Evolutionary conservation across 768 basidiomycete species (phyloP), one percentile per base, ranked within the genome.

Genomic region (Terana coerulea): DNA sequence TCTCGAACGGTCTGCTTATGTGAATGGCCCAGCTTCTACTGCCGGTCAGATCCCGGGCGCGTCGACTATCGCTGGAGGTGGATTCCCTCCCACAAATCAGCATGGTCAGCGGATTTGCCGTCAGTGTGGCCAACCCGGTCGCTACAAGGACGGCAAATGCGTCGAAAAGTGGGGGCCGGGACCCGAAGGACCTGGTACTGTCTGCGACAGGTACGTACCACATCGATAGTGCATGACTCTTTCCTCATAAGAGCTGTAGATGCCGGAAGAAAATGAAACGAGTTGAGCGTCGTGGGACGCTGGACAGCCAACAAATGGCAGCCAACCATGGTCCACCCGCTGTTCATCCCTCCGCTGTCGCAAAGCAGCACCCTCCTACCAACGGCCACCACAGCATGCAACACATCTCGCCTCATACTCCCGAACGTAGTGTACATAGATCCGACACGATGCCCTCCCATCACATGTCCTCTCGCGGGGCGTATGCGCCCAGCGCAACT

Each of bases 91-190:
- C 9, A 63, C 61, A 12, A 69, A 70, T 44, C 55, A 75, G 1
- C 72, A 76, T 45, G 88, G 88, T 0, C 88, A 89, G 61, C 72
- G 88, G 21, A 88, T 86, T 42, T 90, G 88, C 63, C 72, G 87
- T 5, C 85, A 87, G 60, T 91, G 88, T 59, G 86, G 86, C 0
- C 68, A 83, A 36, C 72, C 80, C 0, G 88, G 88, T 0, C 72
- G 88, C 1, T 91, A 90, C 69, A 89, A 89, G 69, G 88, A 91
- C 19, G 86, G 84, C 8, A 88, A 88, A 58, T 91, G 88, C 63
- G 88, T 91, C 46, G 88, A 91, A 61, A 91, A 91, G 66, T 91
- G 88, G 88, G 88, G 88, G 1, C 88, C 88, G 21, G 88, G 88
- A 3, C 88, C 88, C 41, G 78, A 84, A 67, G 88, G 88, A 0